Conservation (phyloP, 495 filamentous ascomycete species). For the Hypoxylon intermedium region DNA sequence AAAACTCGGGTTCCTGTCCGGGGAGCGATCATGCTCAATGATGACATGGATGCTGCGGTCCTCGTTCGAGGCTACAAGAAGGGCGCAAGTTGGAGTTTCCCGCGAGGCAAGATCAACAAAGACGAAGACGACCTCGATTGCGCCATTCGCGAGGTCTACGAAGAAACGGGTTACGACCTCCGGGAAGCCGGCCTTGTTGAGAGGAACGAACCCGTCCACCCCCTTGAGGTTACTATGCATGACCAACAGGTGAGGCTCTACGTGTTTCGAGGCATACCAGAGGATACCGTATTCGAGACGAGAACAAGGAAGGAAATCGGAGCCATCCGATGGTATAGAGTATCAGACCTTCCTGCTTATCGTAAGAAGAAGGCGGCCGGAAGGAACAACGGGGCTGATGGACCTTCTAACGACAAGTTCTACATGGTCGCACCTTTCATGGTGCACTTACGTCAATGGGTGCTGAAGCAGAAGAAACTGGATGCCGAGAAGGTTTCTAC, state of each 20-base stretch:
- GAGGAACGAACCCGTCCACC: slow-evolving; percentile 71
- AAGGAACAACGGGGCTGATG: slow-evolving; percentile 60
- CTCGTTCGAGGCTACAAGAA: slow-evolving; percentile 98
- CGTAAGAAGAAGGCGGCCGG: slow-evolving; percentile 67
- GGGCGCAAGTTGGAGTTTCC: slow-evolving; percentile 94
- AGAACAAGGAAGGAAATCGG: slow-evolving; percentile 96
- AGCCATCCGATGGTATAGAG: slow-evolving; percentile 89
- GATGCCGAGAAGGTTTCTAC: slow-evolving; percentile 57
- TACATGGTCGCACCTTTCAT: slow-evolving; percentile 98
- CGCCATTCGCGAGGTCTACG: slow-evolving; percentile 90
- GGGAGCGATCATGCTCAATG: slow-evolving; percentile 89
- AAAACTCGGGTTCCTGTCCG: slow-evolving; percentile 93
- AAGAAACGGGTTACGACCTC: slow-evolving; percentile 93
- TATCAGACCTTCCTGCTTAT: slow-evolving; percentile 85
- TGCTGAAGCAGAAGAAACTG: slow-evolving; percentile 76
- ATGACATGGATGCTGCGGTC: slow-evolving; percentile 87
- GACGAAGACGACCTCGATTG: slow-evolving; percentile 92
- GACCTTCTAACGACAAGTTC: slow-evolving; percentile 80
- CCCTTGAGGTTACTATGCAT: slow-evolving; percentile 84
- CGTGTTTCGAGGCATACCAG: slow-evolving; percentile 84
- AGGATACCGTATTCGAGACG: slow-evolving; percentile 85
- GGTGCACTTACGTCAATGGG: slow-evolving; percentile 86
- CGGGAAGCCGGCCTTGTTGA: slow-evolving; percentile 73
- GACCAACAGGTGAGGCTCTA: slow-evolving; percentile 93
- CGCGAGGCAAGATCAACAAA: slow-evolving; percentile 95